Evolutionary conservation across 129 eudicot species (phyloP), one percentile per base, ranked within the genome.

Genomic region (Sambucus nigra): DNA sequence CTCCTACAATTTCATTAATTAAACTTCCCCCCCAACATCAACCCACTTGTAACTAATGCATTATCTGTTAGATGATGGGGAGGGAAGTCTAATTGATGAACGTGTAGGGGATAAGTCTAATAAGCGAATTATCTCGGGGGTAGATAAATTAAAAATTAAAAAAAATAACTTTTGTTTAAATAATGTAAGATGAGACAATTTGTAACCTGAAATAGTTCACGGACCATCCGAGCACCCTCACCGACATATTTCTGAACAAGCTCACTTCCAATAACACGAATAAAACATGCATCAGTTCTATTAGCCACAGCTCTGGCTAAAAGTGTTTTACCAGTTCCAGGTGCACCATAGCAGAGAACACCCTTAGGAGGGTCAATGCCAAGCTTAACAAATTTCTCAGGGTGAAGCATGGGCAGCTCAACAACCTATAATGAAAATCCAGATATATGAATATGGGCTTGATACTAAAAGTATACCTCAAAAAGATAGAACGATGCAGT

Each of bases 281-380:
- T 92, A 51, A 86, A 92, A 31, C 96, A 92, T 16, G 99, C 99
- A 68, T 92, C 96, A 4, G 96, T 86, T 55, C 94, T 59, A 47
- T 86, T 92, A 31, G 99, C 99, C 29, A 92, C 96, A 12, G 99
- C 99, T 75, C 99, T 80, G 1, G 96, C 99, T 55, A 92, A 50
- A 19, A 92, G 94, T 11, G 96, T 92, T 75, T 92, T 86, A 18
- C 99, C 96, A 18, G 99, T 92, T 48, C 99, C 99, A 52, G 99
- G 99, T n/a, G 99, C 94, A 27, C 99, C 99, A 57, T 86, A 92
- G 68, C 96, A 82, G 53, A 92, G 87, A 54, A 92, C 99, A 61
- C 99, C 99, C 77, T 92, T 92, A 29, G 99, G 99, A 29, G 99
- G 99, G 47, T 92, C 99, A 13, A 92, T 92, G 33, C 99, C 99